Conservation (phyloP, 805 yeast species). For the Barnettozyma salicaria region DNA sequence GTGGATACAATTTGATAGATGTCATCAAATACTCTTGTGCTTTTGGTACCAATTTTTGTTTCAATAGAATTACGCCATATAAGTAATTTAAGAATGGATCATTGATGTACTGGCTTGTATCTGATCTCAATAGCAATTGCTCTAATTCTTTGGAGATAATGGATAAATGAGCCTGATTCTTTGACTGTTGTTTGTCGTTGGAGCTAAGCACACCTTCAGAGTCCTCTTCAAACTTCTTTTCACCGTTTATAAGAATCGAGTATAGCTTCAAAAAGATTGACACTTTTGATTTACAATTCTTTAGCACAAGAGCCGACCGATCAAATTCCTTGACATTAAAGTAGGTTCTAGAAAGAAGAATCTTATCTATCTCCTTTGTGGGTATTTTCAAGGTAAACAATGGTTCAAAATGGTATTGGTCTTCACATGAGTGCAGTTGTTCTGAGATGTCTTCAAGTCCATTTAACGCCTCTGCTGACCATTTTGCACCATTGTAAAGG, state of each 20-base stretch:
- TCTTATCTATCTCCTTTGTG: conserved; percentile 35
- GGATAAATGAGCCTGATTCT: conserved; percentile 26
- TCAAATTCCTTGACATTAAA: conserved; percentile 84
- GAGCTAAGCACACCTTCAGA: conserved; percentile 57
- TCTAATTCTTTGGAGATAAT: conserved; percentile 39
- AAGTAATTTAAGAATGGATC: conserved; percentile 67
- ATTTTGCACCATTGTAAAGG: conserved; percentile 67
- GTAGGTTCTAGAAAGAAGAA: conserved; percentile 61
- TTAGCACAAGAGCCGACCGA: conserved; percentile 58
- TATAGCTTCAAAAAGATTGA: conserved; percentile 62
- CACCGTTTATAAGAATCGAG: conserved; percentile 68
- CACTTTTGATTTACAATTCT: conserved; percentile 43
- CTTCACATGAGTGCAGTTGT: conserved; percentile 4
- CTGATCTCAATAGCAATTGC: conserved; percentile 20
- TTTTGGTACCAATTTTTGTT: conserved; percentile 49
- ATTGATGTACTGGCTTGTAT: conserved; percentile 19
- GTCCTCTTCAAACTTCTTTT: conserved; percentile 65
- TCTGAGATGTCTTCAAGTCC: conserved; percentile 33
- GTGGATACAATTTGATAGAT: conserved; percentile 66
- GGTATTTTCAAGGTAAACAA: conserved; percentile 1
- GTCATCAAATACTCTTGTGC: conserved; percentile 59
- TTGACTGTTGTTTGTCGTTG: conserved; percentile 27
- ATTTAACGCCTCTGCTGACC: conserved; percentile 76
- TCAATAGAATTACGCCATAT: conserved; percentile 60
- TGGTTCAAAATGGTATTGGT: conserved; percentile 6